These are phyloP conservation scores for Phytopythium ostracodes DNA, from an alignment of 352 stramenopile genomes.

Conservation along the genomic window DNA sequence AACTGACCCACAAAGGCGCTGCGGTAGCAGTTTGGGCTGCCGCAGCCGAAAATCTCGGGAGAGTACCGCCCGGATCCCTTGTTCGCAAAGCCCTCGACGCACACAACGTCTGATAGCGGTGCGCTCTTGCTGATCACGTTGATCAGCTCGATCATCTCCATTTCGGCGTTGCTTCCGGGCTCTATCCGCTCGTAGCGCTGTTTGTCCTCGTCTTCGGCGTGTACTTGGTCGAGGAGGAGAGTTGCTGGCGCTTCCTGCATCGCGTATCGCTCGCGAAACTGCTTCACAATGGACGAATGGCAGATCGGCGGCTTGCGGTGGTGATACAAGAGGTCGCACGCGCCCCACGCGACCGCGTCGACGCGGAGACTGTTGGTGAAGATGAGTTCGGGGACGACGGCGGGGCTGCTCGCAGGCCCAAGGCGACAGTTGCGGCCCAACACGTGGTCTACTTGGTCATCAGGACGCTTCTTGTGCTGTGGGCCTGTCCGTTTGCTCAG, in stretches of 20 bases:
- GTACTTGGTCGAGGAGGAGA: neutral
- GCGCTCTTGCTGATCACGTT: conserved; percentile 55
- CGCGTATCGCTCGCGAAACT: conserved; percentile 38
- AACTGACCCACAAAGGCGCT: conserved; percentile 25
- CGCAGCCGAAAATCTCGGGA: conserved; percentile 30
- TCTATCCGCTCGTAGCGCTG: conserved; percentile 9
- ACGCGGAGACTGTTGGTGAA: conserved; percentile 36
- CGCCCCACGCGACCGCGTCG: conserved; percentile 48
- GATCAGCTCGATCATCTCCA: conserved; percentile 35
- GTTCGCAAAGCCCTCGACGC: conserved; percentile 40
- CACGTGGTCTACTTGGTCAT: conserved; percentile 14
- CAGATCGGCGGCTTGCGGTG: conserved; percentile 48
- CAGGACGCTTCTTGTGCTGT: neutral
- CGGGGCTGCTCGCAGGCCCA: conserved; percentile 15
- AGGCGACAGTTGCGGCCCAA: conserved; percentile 42
- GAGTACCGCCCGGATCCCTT: conserved; percentile 20
- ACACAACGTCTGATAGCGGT: conserved; percentile 34
- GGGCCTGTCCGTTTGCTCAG: neutral
- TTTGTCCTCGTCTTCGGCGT: neutral
- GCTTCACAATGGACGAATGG: conserved; percentile 38
- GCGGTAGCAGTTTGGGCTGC: conserved; percentile 26
- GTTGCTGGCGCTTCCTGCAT: conserved; percentile 12
- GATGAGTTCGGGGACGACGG: conserved; percentile 28
- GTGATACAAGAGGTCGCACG: conserved; percentile 42
- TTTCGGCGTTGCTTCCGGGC: conserved; percentile 33